A percentile compares a stretch with the other conserved stretches of the same genome.
phyloP scores from a whole-genome alignment of 306 rosid species.

The Coriaria nepalensis region DNA sequence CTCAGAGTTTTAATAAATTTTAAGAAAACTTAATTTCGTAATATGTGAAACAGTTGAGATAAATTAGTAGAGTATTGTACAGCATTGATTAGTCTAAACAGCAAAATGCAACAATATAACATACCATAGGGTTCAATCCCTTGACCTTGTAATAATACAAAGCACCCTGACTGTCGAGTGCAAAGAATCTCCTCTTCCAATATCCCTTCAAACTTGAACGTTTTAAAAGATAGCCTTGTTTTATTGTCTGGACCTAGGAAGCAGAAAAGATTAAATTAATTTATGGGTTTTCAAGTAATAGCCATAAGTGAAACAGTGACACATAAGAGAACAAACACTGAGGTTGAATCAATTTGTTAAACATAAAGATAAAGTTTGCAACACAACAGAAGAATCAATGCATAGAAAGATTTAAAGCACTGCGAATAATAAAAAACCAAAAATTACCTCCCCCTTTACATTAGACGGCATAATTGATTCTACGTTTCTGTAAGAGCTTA shows the following conservation, averaged over 20 bases:
- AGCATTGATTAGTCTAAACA: no score
- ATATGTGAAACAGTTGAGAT: no score
- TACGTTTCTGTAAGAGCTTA: slow-evolving; percentile 41
- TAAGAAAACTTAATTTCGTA: not conserved
- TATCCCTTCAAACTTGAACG: slow-evolving; percentile 76
- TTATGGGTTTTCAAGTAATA: no score
- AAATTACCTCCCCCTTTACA: slow-evolving; percentile 67
- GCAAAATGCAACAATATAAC: slow-evolving; percentile 18
- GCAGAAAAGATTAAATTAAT: not conserved
- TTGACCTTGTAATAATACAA: slow-evolving; percentile 61
- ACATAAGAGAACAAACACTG: no score
- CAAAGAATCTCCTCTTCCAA: slow-evolving; percentile 92
- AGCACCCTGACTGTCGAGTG: slow-evolving; percentile 66
- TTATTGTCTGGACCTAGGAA: slow-evolving; percentile 52
- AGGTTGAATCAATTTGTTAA: no score
- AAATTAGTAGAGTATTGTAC: no score
- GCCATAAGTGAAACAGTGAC: no score
- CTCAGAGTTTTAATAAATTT: slow-evolving; percentile 3
- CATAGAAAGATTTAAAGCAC: not conserved
- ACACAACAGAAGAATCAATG: not conserved
- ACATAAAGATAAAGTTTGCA: not conserved
- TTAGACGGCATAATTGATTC: slow-evolving; percentile 41
- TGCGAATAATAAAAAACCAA: slow-evolving; percentile 3
- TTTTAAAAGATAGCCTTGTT: slow-evolving; percentile 87
- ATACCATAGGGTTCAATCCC: slow-evolving; percentile 64